Conservation (phyloP, 2,329 filamentous ascomycete genomes). For the Triangularia setosa region DNA sequence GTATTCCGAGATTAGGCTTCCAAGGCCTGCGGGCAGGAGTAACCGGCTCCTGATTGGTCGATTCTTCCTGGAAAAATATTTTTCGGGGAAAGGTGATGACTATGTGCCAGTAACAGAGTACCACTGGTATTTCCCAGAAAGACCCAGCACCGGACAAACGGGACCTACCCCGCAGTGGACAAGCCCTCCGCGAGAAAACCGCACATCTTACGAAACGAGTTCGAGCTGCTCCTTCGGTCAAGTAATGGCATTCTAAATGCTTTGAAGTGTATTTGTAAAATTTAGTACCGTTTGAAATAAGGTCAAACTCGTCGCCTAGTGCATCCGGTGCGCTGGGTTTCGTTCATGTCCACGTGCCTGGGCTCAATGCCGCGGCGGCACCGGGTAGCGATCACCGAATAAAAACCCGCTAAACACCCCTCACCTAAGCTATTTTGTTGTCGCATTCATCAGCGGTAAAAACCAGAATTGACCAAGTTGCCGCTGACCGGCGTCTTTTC, state of each 20-base stretch:
- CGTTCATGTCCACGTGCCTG: not conserved
- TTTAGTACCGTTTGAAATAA: no score
- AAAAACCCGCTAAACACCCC: not conserved
- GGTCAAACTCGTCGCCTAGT: no score
- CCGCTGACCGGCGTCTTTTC: not conserved
- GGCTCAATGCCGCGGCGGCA: not conserved
- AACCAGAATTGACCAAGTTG: not conserved
- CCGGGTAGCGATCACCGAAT: constrained; percentile 1
- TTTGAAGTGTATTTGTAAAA: not conserved
- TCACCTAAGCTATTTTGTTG: not conserved
- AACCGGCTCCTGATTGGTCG: no score
- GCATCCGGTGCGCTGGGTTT: not conserved
- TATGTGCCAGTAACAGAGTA: no score
- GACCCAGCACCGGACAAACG: not conserved
- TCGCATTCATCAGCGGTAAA: not conserved
- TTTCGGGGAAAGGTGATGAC: not conserved
- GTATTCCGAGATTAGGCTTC: no score
- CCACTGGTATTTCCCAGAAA: not conserved
- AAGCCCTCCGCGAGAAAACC: not conserved
- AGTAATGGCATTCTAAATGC: not conserved
- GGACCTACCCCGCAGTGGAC: not conserved
- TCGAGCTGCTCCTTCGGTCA: not conserved
- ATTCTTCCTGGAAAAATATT: no score
- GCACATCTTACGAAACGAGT: not conserved
- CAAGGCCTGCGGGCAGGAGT: no score